Evolutionary conservation across 2,329 filamentous ascomycete genomes (phyloP), one percentile per base, ranked within the genome.

Genomic region (Leptodontidium sp.): DNA sequence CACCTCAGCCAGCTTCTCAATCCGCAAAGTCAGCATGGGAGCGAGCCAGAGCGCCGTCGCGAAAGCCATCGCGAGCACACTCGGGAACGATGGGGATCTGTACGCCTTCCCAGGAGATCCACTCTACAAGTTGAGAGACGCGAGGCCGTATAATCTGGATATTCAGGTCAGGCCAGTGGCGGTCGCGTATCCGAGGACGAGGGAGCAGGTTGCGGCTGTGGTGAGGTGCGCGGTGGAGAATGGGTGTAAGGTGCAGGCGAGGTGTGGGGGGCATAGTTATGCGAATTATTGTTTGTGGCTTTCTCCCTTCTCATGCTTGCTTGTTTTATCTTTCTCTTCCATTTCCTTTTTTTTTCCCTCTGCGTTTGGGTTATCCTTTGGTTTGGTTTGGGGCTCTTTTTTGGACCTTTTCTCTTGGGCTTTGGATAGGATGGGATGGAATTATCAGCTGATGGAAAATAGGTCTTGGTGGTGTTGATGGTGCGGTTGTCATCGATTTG

Each of bases 401-500:
- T 32, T 32, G 3, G 6, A 32, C 4, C 29, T 4, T 32, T 6
- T 32, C 29, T 32, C 29, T 32, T 32, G 29, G 29, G 6, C 6
- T 32, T 32, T 32, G 29, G 29, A 32, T 32, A 6, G 6, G 29
- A 32, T 32, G 29, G 29, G 29, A 32, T 32, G 29, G 29, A 32
- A 32, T 32, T 32, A 29, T 57, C 35, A 8, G 58, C 62, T 70
- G 21, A 71, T 55, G 21, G 43, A 47, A 32, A 26, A 1, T 40
- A 75, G 82, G 84, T 11, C 72, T 86, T 0, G 86, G 86, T 1
- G 73, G 73, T n/a, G 86, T 86, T 8, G 78, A 80, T 12, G 81
- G 85, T 65, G 86, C 79, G 6, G 78, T 89, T 6, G 82, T 85
- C 64, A 81, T 90, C 69, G 87, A 90, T 72, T 76, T 90, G 65